Conservation (phyloP, 139 green algal genomes). For the Chlamydomonas schloesseri region DNA sequence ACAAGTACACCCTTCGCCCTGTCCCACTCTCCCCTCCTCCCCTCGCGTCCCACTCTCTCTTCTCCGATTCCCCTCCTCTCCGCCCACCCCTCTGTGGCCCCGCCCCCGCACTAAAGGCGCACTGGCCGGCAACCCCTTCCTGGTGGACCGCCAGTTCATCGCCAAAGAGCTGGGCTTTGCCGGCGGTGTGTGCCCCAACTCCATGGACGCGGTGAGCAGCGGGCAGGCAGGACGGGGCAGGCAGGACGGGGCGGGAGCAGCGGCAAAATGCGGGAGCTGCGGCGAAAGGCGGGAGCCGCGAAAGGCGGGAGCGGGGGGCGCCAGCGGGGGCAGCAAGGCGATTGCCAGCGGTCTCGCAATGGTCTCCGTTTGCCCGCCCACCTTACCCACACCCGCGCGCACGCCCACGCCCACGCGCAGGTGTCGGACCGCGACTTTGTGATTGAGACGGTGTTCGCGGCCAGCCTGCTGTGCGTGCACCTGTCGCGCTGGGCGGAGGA, state of each 20-base stretch:
- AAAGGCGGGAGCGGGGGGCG: too few relatives aligned
- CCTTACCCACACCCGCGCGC: background rate
- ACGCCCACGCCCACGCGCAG: background rate
- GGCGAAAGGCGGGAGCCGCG: too few relatives aligned
- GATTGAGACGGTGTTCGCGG: conserved; percentile 90
- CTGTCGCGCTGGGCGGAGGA: conserved; percentile 93
- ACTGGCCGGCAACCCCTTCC: conserved; percentile 96
- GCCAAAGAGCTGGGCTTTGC: conserved; percentile 82
- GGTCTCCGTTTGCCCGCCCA: too few relatives aligned
- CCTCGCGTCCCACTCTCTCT: too few relatives aligned
- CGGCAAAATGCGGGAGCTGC: too few relatives aligned
- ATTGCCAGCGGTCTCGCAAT: too few relatives aligned
- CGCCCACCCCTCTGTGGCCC: background rate
- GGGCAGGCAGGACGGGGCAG: background rate
- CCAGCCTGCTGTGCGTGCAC: conserved; percentile 87
- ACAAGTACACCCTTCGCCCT: too few relatives aligned
- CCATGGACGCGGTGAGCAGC: conserved; percentile 92
- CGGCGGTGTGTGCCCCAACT: conserved; percentile 87
- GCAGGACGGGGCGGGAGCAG: background rate
- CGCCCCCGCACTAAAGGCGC: conserved; percentile 70
- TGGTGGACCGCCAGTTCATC: conserved; percentile 90
- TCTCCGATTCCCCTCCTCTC: too few relatives aligned
- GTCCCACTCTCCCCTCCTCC: too few relatives aligned
- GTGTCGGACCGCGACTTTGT: conserved; percentile 95
- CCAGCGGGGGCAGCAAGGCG: too few relatives aligned